Percentiles rank a stretch among this genome's conserved stretches.
Evolutionary conservation across 2,329 filamentous ascomycete species (phyloP).

Genomic region (Colletotrichum sp.): DNA sequence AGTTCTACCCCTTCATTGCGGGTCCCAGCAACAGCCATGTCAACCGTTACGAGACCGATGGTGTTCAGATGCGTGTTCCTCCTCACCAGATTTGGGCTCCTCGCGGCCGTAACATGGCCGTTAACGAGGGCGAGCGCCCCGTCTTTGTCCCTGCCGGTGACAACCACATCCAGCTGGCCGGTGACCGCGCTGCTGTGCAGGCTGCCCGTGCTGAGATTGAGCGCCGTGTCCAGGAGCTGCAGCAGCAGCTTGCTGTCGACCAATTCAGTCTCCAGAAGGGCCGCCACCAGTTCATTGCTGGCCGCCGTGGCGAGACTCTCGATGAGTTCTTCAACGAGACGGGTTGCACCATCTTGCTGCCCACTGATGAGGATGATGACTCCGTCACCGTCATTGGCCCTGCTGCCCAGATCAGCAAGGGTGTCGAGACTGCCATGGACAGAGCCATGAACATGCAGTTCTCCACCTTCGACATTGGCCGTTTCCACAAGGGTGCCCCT

Average conservation of each 20-base stretch:
- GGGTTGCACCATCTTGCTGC: slow-evolving; percentile 86
- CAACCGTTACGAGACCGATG: slow-evolving; percentile 73
- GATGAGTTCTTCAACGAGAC: slow-evolving; percentile 91
- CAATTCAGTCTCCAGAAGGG: slow-evolving; percentile 84
- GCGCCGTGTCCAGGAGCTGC: slow-evolving; percentile 76
- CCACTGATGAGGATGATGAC: slow-evolving; percentile 78
- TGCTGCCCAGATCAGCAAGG: slow-evolving; percentile 72
- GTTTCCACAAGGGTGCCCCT: slow-evolving; percentile 77
- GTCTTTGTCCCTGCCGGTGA: slow-evolving; percentile 76
- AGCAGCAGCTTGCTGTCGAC: slow-evolving; percentile 76
- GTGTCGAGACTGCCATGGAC: slow-evolving; percentile 84
- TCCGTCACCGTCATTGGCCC: slow-evolving; percentile 86
- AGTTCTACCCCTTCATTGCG: slow-evolving; percentile 95
- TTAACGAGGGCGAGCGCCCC: slow-evolving; percentile 62
- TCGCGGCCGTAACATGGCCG: slow-evolving; percentile 12
- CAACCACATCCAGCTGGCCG: slow-evolving; percentile 82
- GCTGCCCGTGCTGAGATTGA: slow-evolving; percentile 83
- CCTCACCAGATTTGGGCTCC: slow-evolving; percentile 76
- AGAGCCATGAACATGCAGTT: slow-evolving; percentile 87
- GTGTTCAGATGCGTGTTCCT: slow-evolving; percentile 83
- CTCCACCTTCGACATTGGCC: slow-evolving; percentile 81
- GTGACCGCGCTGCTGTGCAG: slow-evolving; percentile 83
- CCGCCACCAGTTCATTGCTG: slow-evolving; percentile 94
- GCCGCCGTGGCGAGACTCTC: slow-evolving; percentile 77
- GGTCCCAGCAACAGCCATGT: slow-evolving; percentile 75